A percentile compares a stretch with the other conserved stretches of the same genome.
Conservation (phyloP, 768 basidiomycete species). For the Dioszegia hungarica region DNA sequence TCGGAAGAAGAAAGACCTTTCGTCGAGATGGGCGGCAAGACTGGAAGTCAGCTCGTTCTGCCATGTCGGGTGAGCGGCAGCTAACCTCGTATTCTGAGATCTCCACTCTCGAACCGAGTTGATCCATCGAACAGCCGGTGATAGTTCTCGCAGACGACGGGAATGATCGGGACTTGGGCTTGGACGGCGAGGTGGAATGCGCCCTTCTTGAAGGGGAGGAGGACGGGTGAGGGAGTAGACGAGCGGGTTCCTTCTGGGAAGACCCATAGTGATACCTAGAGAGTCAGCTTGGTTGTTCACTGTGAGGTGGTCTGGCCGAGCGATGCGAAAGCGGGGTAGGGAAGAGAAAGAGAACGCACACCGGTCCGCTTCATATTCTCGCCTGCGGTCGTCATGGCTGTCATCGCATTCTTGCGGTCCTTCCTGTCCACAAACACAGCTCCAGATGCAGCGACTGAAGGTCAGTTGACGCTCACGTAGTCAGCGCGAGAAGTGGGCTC, state of each 20-base stretch:
- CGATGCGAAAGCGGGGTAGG: neutral
- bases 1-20: constrained; percentile 65
- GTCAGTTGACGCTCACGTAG: too few relatives aligned
- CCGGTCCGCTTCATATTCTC: constrained; percentile 63
- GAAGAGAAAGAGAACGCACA: constrained; percentile 26
- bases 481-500: constrained; percentile 4
- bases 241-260: constrained; percentile 96
- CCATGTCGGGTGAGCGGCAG: neutral
- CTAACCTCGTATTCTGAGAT: constrained; percentile 75
- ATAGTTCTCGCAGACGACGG: constrained; percentile 91
- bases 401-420: constrained; percentile 66
- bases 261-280: constrained; percentile 76
- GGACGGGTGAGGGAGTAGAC: constrained; percentile 58
- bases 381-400: constrained; percentile 70
- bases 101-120: constrained; percentile 62
- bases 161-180: constrained; percentile 78
- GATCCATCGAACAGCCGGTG: constrained; percentile 74
- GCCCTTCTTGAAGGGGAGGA: constrained; percentile 94
- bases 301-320: too few relatives aligned
- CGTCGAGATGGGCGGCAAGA: constrained; percentile 84
- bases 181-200: constrained; percentile 94
- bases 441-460: constrained; percentile 67
- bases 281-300: neutral
- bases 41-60: constrained; percentile 51
- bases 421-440: constrained; percentile 88